Conservation (phyloP, 106 monocot species). For the Platanthera zijinensis region DNA sequence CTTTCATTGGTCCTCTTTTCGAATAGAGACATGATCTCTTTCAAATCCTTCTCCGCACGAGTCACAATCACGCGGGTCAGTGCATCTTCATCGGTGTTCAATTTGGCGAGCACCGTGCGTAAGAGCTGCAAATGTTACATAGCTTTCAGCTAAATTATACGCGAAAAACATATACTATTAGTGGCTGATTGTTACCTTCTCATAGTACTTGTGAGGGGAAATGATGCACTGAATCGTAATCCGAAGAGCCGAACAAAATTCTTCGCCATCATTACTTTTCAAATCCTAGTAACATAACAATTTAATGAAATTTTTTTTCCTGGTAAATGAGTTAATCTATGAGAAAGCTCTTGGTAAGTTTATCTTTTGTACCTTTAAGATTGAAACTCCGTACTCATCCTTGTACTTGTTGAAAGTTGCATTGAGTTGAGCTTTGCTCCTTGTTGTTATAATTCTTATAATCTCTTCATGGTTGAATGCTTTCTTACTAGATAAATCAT, state of each 20-base stretch:
- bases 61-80: conserved; percentile 61
- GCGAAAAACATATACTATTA: background rate
- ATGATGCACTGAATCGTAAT: conserved; percentile 47
- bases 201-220: conserved; percentile 60
- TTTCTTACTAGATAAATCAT: conserved; percentile 44
- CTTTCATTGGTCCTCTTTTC: conserved; percentile 17
- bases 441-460: conserved; percentile 69
- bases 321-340: no score
- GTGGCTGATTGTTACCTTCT: conserved; percentile 42
- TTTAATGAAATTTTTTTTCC: background rate
- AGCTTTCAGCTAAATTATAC: background rate
- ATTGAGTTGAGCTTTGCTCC: conserved; percentile 83
- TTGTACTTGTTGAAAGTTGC: conserved; percentile 79
- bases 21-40: conserved; percentile 32
- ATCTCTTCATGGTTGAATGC: conserved; percentile 48
- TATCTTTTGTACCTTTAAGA: conserved; percentile 45
- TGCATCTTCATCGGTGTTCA: conserved; percentile 30
- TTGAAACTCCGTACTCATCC: conserved; percentile 50
- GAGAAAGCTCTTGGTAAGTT: no score
- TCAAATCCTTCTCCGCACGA: conserved; percentile 67
- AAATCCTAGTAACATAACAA: conserved; percentile 29
- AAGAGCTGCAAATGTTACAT: conserved; percentile 34
- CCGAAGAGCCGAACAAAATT: conserved; percentile 43
- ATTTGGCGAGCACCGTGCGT: conserved; percentile 24
- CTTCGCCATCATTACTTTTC: conserved; percentile 22